Conservation (phyloP, 2,329 filamentous ascomycete genomes). For the Rhynchosporium secalis region DNA sequence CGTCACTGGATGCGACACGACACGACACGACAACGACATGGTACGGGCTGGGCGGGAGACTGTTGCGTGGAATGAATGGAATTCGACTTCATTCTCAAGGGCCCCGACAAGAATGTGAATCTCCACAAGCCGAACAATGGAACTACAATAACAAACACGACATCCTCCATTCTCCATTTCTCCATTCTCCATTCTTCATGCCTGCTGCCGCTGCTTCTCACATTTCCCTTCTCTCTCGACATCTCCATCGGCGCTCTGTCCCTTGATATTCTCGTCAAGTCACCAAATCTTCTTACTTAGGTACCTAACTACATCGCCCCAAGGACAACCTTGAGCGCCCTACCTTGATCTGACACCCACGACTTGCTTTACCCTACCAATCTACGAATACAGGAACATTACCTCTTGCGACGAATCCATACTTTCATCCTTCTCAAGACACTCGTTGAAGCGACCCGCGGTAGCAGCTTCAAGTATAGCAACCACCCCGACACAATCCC, state of each 20-base stretch:
- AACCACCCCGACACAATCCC: background rate
- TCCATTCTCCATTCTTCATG: background rate
- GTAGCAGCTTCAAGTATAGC: background rate
- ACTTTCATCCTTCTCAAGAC: background rate
- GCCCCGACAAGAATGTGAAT: background rate
- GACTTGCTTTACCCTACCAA: too few relatives aligned
- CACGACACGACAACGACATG: background rate
- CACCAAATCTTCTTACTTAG: background rate
- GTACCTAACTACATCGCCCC: too few relatives aligned
- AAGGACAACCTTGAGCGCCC: slow-evolving; percentile 4
- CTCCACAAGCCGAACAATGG: background rate
- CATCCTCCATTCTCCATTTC: too few relatives aligned
- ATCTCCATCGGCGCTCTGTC: background rate
- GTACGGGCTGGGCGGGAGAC: background rate
- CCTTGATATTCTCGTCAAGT: background rate
- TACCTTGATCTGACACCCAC: background rate
- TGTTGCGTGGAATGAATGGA: background rate
- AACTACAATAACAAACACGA: background rate
- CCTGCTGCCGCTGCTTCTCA: background rate
- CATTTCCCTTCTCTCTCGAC: background rate
- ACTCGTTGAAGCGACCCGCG: background rate
- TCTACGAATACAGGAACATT: too few relatives aligned
- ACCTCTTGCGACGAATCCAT: too few relatives aligned
- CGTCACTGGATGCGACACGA: background rate
- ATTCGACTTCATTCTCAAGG: background rate